These are phyloP conservation scores for Candida loeiensis DNA, from an alignment of 805 yeast species.

Conservation along the genomic window DNA sequence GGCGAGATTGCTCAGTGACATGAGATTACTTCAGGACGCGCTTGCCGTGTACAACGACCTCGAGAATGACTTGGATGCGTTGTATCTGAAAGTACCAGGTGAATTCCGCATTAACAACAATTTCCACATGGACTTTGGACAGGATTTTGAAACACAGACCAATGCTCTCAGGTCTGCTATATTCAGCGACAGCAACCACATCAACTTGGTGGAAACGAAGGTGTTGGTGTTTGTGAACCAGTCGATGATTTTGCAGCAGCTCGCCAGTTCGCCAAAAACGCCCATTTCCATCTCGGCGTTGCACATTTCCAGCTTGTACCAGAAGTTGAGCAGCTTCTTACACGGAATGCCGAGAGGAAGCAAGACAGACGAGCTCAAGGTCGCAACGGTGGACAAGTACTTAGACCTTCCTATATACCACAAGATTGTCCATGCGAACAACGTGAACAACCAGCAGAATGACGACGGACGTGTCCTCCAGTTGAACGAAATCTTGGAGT, in stretches of 20 bases:
- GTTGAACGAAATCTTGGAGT: constrained; percentile 30
- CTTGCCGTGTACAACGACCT: constrained; percentile 49
- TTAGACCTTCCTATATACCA: constrained; percentile 22
- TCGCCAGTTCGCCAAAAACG: constrained; percentile 35
- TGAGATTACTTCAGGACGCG: constrained; percentile 61
- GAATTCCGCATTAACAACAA: constrained; percentile 3
- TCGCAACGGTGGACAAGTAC: constrained; percentile 41
- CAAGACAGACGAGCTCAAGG: constrained; percentile 16
- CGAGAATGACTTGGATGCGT: constrained; percentile 21
- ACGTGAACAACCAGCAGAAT: constrained; percentile 6
- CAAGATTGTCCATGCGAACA: constrained; percentile 24
- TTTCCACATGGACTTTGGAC: constrained; percentile 6
- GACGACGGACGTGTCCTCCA: constrained; percentile 14
- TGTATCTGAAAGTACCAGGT: constrained; percentile 12
- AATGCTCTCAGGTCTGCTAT: constrained; percentile 4
- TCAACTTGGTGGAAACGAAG: constrained; percentile 25
- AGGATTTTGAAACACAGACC: constrained; percentile 4
- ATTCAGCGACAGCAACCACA: constrained; percentile 5
- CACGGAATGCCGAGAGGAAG: constrained; percentile 26
- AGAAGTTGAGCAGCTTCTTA: constrained; percentile 36
- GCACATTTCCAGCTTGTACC: constrained; percentile 37
- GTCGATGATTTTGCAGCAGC: constrained; percentile 31
- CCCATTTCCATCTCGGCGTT: constrained; percentile 38
- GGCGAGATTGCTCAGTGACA: constrained; percentile 49
- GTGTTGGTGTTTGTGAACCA: constrained; percentile 36